Percentiles rank a stretch among this genome's conserved stretches.
These are phyloP conservation scores for Ambrosia artemisiifolia DNA, from an alignment of 129 eudicot species.

Conservation along the genomic window DNA sequence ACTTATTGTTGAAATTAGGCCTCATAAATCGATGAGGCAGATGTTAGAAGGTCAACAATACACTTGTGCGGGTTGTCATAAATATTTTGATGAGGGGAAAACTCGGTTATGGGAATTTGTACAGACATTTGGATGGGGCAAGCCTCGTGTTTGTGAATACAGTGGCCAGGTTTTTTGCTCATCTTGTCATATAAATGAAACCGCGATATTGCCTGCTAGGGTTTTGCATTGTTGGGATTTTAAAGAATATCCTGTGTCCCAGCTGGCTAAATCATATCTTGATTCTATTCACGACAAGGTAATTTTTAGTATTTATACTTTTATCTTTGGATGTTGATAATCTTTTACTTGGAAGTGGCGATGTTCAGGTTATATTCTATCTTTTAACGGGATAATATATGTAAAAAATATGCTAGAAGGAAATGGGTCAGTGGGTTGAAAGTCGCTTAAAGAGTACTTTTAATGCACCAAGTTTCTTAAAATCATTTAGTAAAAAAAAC, in stretches of 20 bases:
- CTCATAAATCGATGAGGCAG: conserved; percentile 61
- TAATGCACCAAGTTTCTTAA: not conserved
- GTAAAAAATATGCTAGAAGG: not conserved
- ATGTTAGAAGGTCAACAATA: conserved; percentile 80
- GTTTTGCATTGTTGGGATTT: conserved; percentile 97
- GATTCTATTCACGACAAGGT: conserved; percentile 94
- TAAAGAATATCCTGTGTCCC: conserved; percentile 80
- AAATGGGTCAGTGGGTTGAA: not conserved
- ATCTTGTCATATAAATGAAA: conserved; percentile 77
- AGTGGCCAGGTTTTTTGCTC: conserved; percentile 90
- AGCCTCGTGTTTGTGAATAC: conserved; percentile 88
- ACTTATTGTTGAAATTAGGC: conserved; percentile 59
- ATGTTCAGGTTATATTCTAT: not conserved
- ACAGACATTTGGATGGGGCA: conserved; percentile 86
- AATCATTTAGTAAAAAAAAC: not conserved
- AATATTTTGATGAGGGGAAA: conserved; percentile 73
- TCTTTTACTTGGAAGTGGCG: not conserved
- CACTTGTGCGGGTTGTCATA: conserved; percentile 86
- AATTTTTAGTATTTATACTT: conserved; percentile 16
- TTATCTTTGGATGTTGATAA: conserved; percentile 3
- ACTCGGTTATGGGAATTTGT: conserved; percentile 69
- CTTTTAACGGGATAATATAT: not conserved
- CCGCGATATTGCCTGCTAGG: conserved; percentile 86
- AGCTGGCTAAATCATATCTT: conserved; percentile 79
- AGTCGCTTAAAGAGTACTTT: not conserved